Evolutionary conservation across 371 early-diverging fungal species (phyloP), one percentile per base, ranked within the genome.

Genomic region (Catenaria anguillulae): DNA sequence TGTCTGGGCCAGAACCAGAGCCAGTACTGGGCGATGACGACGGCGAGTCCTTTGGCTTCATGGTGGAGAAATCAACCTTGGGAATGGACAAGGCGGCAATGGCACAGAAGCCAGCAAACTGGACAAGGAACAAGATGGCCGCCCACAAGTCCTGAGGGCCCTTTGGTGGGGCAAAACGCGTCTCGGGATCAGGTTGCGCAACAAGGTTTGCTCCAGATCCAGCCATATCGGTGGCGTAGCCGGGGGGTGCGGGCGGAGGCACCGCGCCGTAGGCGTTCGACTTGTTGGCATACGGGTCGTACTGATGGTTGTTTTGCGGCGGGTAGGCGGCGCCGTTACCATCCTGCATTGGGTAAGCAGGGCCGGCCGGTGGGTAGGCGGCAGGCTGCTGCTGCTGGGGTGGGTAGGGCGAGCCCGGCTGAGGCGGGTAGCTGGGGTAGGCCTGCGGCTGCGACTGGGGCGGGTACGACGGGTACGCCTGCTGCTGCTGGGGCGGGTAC

Each of bases 91-190:
- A 10, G 13, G 10, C 8, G 15, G 52, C 26, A 29, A 50, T 24
- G 29, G 31, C 52, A 31, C 29, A 26, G 15, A 26, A 10, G 26
- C 50, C 58, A 6, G 6, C 34, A 19, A 58, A 31, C 8, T 58
- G 40, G 17, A 29, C 58, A 6, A 33, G 10, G 42, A 24, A 58
- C 0, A 35, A 12, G 26, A 58, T 26, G 12, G 58, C 58, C 8
- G 36, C 58, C 58, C 58, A 58, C 23, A 58, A 26, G 10, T 58
- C 58, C 43, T 58, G 58, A n/a, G 36, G 42, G 15, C 58, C 58
- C 3, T n/a, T 26, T 2, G 36, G 36, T 4, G 33, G 13, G 13
- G 24, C n/a, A 8, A 58, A 58, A 0, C 52, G 52, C 19, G 45
- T 2, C 8, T 8, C 45, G 45, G 45, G 45, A 4, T n/a, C n/a